Evolutionary conservation across 2,329 filamentous ascomycete genomes (phyloP).

Genomic region (Fusarium coicis): DNA sequence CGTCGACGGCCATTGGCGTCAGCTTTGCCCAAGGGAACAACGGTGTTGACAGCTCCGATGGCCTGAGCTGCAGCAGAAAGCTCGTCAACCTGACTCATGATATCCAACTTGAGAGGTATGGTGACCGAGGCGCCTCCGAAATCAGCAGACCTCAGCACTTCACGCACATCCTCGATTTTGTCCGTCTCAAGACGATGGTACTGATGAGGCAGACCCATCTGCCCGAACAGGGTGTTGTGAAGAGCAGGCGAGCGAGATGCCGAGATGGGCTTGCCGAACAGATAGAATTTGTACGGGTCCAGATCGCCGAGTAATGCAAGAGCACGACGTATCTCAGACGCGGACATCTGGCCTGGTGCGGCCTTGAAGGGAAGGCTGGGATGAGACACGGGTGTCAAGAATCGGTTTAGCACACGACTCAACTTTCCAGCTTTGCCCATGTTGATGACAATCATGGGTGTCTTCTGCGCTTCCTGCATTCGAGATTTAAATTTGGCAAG

Average conservation of each 20-base stretch:
- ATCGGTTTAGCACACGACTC: conserved; percentile 88
- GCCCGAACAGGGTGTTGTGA: conserved; percentile 85
- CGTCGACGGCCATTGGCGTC: conserved; percentile 57
- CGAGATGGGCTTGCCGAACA: conserved; percentile 88
- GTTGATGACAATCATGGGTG: conserved; percentile 94
- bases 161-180: conserved; percentile 66
- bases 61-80: conserved; percentile 80
- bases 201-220: conserved; percentile 83
- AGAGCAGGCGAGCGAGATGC: conserved; percentile 87
- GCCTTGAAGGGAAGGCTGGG: conserved; percentile 90
- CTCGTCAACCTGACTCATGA: conserved; percentile 83
- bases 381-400: conserved; percentile 95
- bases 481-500: conserved; percentile 83
- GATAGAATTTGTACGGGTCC: conserved; percentile 78
- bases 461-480: conserved; percentile 77
- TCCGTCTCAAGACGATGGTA: conserved; percentile 83
- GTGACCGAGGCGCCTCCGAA: conserved; percentile 97
- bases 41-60: conserved; percentile 96
- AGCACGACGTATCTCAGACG: conserved; percentile 84
- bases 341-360: conserved; percentile 92
- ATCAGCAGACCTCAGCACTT: conserved; percentile 73
- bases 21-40: conserved; percentile 68
- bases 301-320: conserved; percentile 84
- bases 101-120: conserved; percentile 91
- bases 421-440: conserved; percentile 91